These are phyloP conservation scores for Paraphaeosphaeria sporulosa DNA, from an alignment of 2,329 filamentous ascomycete species.

Conservation along the genomic window DNA sequence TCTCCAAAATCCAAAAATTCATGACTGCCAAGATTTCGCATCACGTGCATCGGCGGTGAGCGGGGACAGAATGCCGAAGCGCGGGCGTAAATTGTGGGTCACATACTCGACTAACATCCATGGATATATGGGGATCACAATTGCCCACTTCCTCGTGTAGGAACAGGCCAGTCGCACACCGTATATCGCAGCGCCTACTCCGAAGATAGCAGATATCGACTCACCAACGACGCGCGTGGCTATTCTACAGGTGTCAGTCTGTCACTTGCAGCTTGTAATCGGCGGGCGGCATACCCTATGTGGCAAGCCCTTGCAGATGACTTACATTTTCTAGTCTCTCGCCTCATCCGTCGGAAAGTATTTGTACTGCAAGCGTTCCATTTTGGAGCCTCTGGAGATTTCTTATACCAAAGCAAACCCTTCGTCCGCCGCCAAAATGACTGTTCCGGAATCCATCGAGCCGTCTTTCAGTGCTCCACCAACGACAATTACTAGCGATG, in stretches of 20 bases:
- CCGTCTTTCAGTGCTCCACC: constrained; percentile 52
- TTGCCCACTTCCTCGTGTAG: neutral
- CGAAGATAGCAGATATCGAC: neutral
- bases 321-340: constrained; percentile 6
- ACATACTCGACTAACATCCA: neutral
- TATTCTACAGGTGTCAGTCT: neutral
- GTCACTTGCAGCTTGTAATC: neutral
- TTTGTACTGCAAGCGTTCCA: neutral
- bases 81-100: neutral
- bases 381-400: neutral
- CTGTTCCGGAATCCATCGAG: constrained; percentile 40
- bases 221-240: neutral
- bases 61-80: constrained; percentile 16
- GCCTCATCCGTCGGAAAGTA: constrained; percentile 6
- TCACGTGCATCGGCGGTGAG: constrained; percentile 17
- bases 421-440: constrained; percentile 30
- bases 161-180: neutral
- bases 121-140: neutral
- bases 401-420: neutral
- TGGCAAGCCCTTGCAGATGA: constrained; percentile 17
- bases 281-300: constrained; percentile 26
- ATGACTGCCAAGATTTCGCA: constrained; percentile 23
- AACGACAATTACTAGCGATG: constrained; percentile 51
- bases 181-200: no score
- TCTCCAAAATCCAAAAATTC: constrained; percentile 31